These are phyloP conservation scores for Amanita rimosa DNA, from an alignment of 768 basidiomycete genomes.

Conservation along the genomic window DNA sequence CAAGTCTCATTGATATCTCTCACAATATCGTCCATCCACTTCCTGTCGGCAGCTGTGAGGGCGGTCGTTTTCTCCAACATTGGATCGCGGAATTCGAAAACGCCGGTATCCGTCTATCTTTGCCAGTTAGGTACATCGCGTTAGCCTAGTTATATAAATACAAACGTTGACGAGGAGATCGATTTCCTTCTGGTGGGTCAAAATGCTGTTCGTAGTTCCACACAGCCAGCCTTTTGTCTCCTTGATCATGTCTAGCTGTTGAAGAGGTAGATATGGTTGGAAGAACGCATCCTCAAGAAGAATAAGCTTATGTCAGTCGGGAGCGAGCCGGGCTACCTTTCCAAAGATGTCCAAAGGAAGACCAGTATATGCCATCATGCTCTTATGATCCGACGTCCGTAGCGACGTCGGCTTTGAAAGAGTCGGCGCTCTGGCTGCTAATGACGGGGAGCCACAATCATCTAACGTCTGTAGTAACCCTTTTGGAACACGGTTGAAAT, in stretches of 20 bases:
- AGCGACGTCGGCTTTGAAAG: conserved; percentile 64
- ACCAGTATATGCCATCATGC: conserved; percentile 86
- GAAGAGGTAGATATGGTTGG: conserved; percentile 93
- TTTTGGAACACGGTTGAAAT: conserved; percentile 17
- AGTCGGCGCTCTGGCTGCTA: conserved; percentile 53
- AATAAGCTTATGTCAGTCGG: conserved; percentile 2
- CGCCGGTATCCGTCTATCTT: conserved; percentile 70
- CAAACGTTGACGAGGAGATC: conserved; percentile 84
- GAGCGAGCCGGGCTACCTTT: conserved; percentile 34
- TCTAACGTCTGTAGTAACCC: conserved; percentile 82
- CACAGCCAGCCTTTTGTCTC: conserved; percentile 80
- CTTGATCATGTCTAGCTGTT: conserved; percentile 84
- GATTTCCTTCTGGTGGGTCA: conserved; percentile 86
- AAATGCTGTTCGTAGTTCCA: conserved; percentile 92
- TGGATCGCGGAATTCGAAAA: conserved; percentile 79
- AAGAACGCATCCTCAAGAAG: conserved; percentile 75
- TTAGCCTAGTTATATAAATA: not conserved
- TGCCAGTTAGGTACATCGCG: not conserved
- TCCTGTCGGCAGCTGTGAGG: conserved; percentile 86
- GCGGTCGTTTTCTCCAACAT: conserved; percentile 67
- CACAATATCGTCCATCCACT: conserved; percentile 96
- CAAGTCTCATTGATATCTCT: conserved; percentile 77
- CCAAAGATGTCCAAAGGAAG: conserved; percentile 93
- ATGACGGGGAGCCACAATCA: conserved; percentile 83
- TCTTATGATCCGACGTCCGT: conserved; percentile 80